phyloP scores from a whole-genome alignment of 2,329 filamentous ascomycete species.

The Fusarium sulawesiense region DNA sequence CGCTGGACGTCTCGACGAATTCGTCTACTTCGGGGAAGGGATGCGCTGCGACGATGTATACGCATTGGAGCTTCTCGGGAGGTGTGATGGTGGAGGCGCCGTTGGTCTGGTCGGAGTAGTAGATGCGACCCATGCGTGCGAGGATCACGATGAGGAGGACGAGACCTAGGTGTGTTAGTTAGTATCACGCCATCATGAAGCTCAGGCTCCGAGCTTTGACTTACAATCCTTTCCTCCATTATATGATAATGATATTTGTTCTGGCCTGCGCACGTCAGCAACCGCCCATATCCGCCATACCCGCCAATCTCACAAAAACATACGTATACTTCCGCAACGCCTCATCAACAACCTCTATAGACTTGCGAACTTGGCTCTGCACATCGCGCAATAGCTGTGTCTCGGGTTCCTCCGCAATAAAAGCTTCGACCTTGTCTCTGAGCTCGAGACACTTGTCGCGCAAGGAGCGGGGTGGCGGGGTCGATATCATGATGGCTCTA shows the following conservation, averaged over 20 bases:
- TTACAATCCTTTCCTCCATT: constrained; percentile 93
- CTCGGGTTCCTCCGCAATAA: constrained; percentile 70
- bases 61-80: constrained; percentile 72
- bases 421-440: constrained; percentile 70
- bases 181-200: too few relatives aligned
- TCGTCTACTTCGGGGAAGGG: constrained; percentile 88
- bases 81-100: constrained; percentile 42
- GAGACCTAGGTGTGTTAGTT: constrained; percentile 61
- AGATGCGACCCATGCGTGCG: constrained; percentile 63
- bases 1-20: constrained; percentile 77
- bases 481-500: constrained; percentile 33
- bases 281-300: neutral
- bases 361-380: constrained; percentile 79
- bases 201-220: neutral
- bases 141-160: constrained; percentile 91
- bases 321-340: constrained; percentile 82
- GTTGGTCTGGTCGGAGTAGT: constrained; percentile 46
- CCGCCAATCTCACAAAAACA: neutral
- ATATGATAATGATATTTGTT: constrained; percentile 89
- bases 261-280: constrained; percentile 64
- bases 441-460: constrained; percentile 63
- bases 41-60: constrained; percentile 88
- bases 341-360: constrained; percentile 78
- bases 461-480: constrained; percentile 45
- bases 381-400: constrained; percentile 70